phyloP scores from a whole-genome alignment of 768 basidiomycete genomes.

The Boletus barrowsii region DNA sequence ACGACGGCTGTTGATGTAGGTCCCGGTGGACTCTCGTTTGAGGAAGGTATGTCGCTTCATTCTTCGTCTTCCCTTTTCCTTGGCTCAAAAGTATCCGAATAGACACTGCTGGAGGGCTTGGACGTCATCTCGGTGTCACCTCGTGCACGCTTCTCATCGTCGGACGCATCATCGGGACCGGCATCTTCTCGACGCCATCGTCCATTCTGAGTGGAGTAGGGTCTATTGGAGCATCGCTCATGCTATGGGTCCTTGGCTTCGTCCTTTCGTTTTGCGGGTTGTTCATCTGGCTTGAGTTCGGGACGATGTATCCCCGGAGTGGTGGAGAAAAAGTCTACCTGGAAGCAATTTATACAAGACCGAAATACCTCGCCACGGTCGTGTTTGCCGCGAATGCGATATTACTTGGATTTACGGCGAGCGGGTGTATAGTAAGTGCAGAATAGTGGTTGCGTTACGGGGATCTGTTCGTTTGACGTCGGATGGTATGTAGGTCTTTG shows the following conservation, averaged over 20 bases:
- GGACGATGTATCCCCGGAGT: constrained; percentile 60
- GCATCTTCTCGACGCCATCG: constrained; percentile 64
- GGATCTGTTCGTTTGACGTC: not conserved
- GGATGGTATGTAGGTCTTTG: constrained; percentile 27
- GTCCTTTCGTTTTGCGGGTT: constrained; percentile 55
- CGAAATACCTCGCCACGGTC: constrained; percentile 46
- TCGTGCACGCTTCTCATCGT: constrained; percentile 57
- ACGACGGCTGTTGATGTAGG: constrained; percentile 20
- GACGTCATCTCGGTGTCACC: constrained; percentile 54
- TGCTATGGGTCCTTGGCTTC: constrained; percentile 65
- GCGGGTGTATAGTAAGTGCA: constrained; percentile 47
- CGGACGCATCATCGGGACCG: constrained; percentile 58
- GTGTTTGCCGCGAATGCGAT: constrained; percentile 50
- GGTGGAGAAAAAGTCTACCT: constrained; percentile 65
- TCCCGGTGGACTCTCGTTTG: constrained; percentile 45
- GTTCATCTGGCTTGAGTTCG: constrained; percentile 63
- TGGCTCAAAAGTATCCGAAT: not conserved
- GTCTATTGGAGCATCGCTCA: constrained; percentile 56
- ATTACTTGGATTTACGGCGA: constrained; percentile 40
- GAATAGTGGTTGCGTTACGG: not conserved
- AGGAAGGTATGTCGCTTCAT: constrained; percentile 39
- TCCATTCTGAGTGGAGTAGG: constrained; percentile 55
- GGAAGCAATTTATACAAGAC: constrained; percentile 50
- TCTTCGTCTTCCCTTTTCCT: not conserved
- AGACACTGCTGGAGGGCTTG: constrained; percentile 56